Evolutionary conservation across 2,329 filamentous ascomycete species (phyloP).

Genomic region (Nemania sp.): DNA sequence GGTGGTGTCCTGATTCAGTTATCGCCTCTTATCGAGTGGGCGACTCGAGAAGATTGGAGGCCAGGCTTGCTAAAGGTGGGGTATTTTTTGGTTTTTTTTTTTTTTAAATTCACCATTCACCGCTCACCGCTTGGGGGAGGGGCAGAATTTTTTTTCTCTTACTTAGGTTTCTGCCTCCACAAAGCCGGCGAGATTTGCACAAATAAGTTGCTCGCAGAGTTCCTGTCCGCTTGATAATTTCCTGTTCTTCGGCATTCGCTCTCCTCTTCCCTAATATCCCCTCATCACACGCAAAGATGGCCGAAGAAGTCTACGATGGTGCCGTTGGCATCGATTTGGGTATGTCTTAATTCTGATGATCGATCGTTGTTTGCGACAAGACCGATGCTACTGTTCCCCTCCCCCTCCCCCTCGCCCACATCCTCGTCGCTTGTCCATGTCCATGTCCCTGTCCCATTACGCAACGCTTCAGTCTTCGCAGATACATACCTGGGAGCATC

Average conservation of each 20-base stretch:
- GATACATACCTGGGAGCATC: too few species aligned
- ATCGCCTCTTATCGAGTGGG: constrained; percentile 38
- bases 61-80: constrained; percentile 37
- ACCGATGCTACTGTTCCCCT: too few species aligned
- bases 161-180: constrained; percentile 37
- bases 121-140: constrained; percentile 39
- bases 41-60: constrained; percentile 7
- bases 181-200: constrained; percentile 41
- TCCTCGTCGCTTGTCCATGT: too few species aligned
- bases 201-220: constrained; percentile 38
- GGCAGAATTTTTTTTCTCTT: constrained; percentile 47
- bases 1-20: constrained; percentile 26
- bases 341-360: constrained; percentile 69
- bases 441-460: neutral
- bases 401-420: neutral
- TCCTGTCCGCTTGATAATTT: constrained; percentile 40
- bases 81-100: constrained; percentile 9
- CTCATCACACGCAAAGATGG: constrained; percentile 69
- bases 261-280: constrained; percentile 32
- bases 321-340: constrained; percentile 99
- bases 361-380: neutral
- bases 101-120: constrained; percentile 38
- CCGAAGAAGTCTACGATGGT: constrained; percentile 99
- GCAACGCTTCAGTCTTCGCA: neutral
- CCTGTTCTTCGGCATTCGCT: constrained; percentile 39